Evolutionary conservation across 352 stramenopile genomes (phyloP).

Genomic region (Sclerospora graminicola): DNA sequence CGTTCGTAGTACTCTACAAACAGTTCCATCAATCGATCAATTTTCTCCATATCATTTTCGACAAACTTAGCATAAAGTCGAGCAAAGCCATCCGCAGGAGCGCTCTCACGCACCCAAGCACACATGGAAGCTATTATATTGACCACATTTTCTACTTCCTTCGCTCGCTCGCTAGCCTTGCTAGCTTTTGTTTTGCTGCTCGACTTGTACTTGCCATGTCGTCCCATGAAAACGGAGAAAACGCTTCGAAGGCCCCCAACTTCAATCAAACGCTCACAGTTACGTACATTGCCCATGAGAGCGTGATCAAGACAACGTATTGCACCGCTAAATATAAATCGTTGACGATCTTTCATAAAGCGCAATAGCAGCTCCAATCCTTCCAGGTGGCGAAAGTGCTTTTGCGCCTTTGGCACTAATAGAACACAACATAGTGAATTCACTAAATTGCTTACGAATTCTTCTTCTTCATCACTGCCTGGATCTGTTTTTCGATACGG

Average conservation of each 20-base stretch:
- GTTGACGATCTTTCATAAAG: conserved; percentile 85
- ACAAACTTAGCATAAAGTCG: conserved; percentile 78
- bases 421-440: conserved; percentile 80
- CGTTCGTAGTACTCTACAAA: conserved; percentile 65
- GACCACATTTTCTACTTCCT: conserved; percentile 55
- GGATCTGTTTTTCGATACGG: conserved; percentile 85
- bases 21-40: conserved; percentile 67
- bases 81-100: conserved; percentile 42
- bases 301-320: conserved; percentile 53
- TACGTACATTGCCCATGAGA: conserved; percentile 41
- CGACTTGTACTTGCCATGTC: conserved; percentile 28
- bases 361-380: conserved; percentile 90
- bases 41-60: conserved; percentile 74
- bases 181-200: conserved; percentile 20
- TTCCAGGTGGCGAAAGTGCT: conserved; percentile 61
- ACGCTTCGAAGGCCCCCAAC: conserved; percentile 48
- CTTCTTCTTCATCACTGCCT: conserved; percentile 70
- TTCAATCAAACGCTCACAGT: conserved; percentile 64
- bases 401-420: conserved; percentile 31
- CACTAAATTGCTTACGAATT: conserved; percentile 91
- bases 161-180: conserved; percentile 17
- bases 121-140: conserved; percentile 65
- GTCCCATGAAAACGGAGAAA: conserved; percentile 70
- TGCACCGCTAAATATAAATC: conserved; percentile 41
- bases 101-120: conserved; percentile 30